Base-by-base conservation (phyloP, 2,329 filamentous ascomycete genomes). In the Pseudocercospora vitis region DNA sequence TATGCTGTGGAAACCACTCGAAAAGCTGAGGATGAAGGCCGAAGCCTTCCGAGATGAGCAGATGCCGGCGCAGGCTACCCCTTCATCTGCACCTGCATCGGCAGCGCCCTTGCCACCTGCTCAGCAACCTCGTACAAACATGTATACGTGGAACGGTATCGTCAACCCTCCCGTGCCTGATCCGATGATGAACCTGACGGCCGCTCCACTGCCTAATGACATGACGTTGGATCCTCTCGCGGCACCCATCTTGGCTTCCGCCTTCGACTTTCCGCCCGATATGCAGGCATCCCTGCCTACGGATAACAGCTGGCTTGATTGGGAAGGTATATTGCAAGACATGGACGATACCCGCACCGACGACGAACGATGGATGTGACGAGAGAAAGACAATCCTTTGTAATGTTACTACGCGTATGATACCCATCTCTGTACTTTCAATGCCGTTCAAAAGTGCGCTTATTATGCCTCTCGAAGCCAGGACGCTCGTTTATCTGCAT, bases 1-100 rank as follows among this genome's bases (percentile, higher is more conserved):
- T 1, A 74, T 75, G 49, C 71, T 82, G 6, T 82, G 80, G 80
- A 70, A 74, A 32, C 80, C 80, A 1, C 75, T 82, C 23, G 76
- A 75, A 61, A 81, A 80, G 63, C 66, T 82, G 3, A 69, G 79
- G 55, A 76, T 73, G 56, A 78, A 77, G 63, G 80, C 80, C 0
- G 55, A 39, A 5, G 62, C 64, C 0, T 68, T 67, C 50, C 55
- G 65, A 19, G 61, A 68, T 16, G 61, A 28, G 42, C 48, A n/a
- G n/a, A n/a, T n/a, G n/a, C n/a, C n/a, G n/a, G n/a, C n/a, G n/a
- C n/a, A n/a, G n/a, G n/a, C n/a, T n/a, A n/a, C n/a, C n/a, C n/a
- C n/a, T n/a, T n/a, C n/a, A n/a, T n/a, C n/a, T n/a, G n/a, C n/a
- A n/a, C n/a, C n/a, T n/a, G n/a, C n/a, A n/a, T n/a, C n/a, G n/a